Base-by-base conservation (phyloP, 345 rosid species). In the Rubroshorea leprosula region DNA sequence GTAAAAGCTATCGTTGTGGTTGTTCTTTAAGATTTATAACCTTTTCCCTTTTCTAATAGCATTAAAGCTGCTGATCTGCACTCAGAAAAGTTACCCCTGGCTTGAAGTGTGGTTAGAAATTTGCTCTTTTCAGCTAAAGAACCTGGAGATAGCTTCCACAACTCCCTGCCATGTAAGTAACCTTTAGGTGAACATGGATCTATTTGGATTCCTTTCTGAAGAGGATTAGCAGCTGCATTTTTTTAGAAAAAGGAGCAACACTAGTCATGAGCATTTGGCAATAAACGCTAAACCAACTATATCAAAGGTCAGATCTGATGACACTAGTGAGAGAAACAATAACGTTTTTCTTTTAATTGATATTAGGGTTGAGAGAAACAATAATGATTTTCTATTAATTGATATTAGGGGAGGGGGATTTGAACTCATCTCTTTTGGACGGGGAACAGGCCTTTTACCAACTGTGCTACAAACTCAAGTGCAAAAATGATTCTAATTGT, bases 111-210 rank as follows among this genome's bases (percentile, higher is more conserved):
- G 13, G 80, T 61, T 52, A 67, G n/a, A 66, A 63, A 49, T 18
- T 51, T 69, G 39, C 60, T 66, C 58, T 71, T 68, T 62, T 70
- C 78, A 53, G 69, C 65, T 41, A 57, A 65, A 23, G 77, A 65
- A 64, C 69, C 89, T 2, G 87, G 61, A 8, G 74, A 74, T 43
- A 66, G 67, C 55, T 64, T 69, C 58, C 21, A 68, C 56, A 75
- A 75, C 14, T 63, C 41, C 41, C 11, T 44, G 8, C 22, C 68
- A 49, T 55, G 57, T 1, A 53, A 68, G 62, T 89, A 89, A 9
- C 96, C 97, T 74, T 71, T 84, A 43, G 96, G 99, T 65, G 78
- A 73, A 81, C 99, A 93, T 46, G 99, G 99, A 69, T 93, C 94
- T 17, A 72, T 18, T 46, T 63, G 20, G 47, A 68, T 57, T 69